Conservation (phyloP, 2,329 filamentous ascomycete genomes). For the Orbilia javanica region DNA sequence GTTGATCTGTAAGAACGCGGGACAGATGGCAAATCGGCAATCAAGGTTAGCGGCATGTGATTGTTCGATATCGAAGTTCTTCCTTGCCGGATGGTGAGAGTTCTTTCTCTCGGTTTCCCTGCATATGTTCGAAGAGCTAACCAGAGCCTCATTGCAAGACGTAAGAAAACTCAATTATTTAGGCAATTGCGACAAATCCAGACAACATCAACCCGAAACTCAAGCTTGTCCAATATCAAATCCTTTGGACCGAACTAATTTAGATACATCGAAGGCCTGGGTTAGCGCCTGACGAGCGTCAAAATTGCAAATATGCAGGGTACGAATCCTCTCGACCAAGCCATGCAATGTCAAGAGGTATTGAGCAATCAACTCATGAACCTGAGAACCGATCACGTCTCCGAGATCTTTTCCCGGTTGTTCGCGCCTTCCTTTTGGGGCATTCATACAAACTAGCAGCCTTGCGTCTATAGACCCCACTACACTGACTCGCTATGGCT, state of each 20-base stretch:
- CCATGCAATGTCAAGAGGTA: conserved; percentile 5
- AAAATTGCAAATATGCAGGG: neutral
- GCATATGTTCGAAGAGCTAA: neutral
- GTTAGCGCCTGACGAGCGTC: conserved; percentile 38
- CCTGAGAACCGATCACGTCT: conserved; percentile 19
- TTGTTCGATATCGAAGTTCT: neutral
- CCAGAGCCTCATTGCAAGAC: conserved; percentile 13
- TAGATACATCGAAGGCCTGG: conserved; percentile 1
- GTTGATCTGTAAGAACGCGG: conserved; percentile 23
- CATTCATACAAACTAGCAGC: conserved; percentile 2
- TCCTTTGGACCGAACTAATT: conserved; percentile 22
- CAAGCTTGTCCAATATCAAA: conserved; percentile 10
- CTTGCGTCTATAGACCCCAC: conserved; percentile 25
- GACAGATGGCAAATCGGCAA: conserved; percentile 24
- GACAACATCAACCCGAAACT: conserved; percentile 30
- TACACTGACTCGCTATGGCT: conserved; percentile 13
- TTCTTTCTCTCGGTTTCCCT: neutral
- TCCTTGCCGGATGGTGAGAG: neutral
- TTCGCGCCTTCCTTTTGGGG: conserved; percentile 40
- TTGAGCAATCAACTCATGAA: conserved; percentile 13
- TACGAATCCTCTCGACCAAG: neutral
- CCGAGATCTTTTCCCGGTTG: conserved; percentile 2
- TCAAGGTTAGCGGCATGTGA: neutral
- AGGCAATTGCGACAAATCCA: conserved; percentile 31
- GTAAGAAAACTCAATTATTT: conserved; percentile 14